Conservation (phyloP, 371 early-diverging fungal species). For the Zychaea mexicana region DNA sequence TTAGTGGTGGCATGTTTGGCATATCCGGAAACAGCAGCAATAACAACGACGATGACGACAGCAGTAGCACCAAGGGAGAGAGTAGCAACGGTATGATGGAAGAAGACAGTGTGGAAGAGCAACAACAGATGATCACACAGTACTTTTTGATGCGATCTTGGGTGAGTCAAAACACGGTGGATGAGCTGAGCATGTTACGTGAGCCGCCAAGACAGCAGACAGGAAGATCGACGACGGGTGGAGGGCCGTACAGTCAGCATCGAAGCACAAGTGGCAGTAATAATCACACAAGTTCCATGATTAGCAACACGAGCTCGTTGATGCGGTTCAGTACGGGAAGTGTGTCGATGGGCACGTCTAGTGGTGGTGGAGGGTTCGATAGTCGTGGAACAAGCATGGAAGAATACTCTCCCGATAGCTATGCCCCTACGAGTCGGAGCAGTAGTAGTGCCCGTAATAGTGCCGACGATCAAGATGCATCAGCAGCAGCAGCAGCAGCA, state of each 20-base stretch:
- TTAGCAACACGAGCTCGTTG: slow-evolving; percentile 25
- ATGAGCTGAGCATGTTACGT: slow-evolving; percentile 62
- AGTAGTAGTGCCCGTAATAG: slow-evolving; percentile 10
- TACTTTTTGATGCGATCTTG: slow-evolving; percentile 54
- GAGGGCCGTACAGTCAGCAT: slow-evolving; percentile 1
- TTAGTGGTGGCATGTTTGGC: slow-evolving; percentile 47
- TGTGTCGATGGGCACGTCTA: slow-evolving; percentile 10
- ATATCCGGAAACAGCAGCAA: slow-evolving; percentile 12
- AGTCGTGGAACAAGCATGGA: slow-evolving; percentile 29
- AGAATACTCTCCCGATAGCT: slow-evolving; percentile 12
- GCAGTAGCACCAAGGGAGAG: slow-evolving; percentile 8
- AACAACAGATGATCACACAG: slow-evolving; percentile 56
- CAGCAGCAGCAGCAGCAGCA: slow-evolving; percentile 7
- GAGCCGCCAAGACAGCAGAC: slow-evolving; percentile 63
- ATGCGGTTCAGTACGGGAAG: slow-evolving; percentile 27
- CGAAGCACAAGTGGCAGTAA: slow-evolving; percentile 20
- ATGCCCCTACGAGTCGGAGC: slow-evolving; percentile 6
- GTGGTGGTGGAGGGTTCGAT: slow-evolving; percentile 7
- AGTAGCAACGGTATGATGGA: slow-evolving; percentile 6
- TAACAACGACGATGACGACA: slow-evolving; percentile 14
- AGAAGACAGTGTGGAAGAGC: slow-evolving; percentile 26
- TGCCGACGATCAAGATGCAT: slow-evolving; percentile 5
- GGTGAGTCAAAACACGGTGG: slow-evolving; percentile 67
- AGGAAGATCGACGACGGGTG: neutral
- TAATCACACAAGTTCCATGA: slow-evolving; percentile 18